Base-by-base conservation (phyloP, 2,329 filamentous ascomycete genomes). In the Aspergillus viridinutans region DNA sequence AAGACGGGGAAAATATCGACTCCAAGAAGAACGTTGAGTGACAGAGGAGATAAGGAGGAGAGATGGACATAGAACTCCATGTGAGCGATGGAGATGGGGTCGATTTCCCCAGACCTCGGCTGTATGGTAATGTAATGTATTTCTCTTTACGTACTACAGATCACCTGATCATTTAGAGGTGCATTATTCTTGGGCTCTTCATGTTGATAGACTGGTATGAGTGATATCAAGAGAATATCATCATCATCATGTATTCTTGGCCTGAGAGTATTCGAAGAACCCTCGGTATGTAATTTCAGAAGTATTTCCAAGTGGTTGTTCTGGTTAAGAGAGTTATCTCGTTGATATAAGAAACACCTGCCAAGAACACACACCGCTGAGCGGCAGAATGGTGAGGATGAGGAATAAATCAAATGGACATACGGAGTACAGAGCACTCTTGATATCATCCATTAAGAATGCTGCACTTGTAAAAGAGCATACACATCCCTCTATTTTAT, bases 31-130 rank as follows among this genome's bases (percentile, higher is more conserved):
- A 20, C 49, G 29, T 29, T 20, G 43, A 56, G n/a, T 28, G 23
- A 53, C 42, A 48, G 12, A 55, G 52, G 51, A 51, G 49, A 40
- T 50, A 49, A 38, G 53, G 45, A 52, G 49, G 45, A 52, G 49
- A 54, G 49, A 51, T 60, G 43, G 54, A 57, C 14, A 21, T 47
- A 5, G 32, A 47, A 52, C 42, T 54, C 48, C 56, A 59, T 61
- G 55, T 49, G 50, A 52, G 25, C 20, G 28, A 20, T 10, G 52
- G 50, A 38, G 45, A 38, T 25, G 50, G 23, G 45, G n/a, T 23
- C 12, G 23, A 47, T 47, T 47, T 47, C 43, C 49, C 35, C 28
- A 48, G 52, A 58, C 62, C 62, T 64, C 62, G 62, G 62, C 60
- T 64, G 60, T 63, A 59, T 49, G 29, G 49, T 53, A 25, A 25